Evolutionary conservation across 1,139 yeast genomes (phyloP).

Genomic region (Yamadazyma siamensis): DNA sequence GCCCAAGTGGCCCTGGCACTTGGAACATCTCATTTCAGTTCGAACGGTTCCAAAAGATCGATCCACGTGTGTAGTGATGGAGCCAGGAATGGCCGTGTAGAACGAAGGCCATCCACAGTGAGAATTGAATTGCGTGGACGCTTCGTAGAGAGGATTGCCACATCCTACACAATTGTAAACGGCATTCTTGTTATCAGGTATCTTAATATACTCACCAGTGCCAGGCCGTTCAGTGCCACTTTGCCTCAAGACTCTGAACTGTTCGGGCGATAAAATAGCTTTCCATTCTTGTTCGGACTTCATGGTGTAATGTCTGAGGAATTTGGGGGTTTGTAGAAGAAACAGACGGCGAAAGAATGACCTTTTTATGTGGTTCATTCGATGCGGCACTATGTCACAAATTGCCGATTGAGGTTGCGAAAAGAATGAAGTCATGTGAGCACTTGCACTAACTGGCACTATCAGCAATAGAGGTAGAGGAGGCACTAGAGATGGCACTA

Average conservation of each 20-base stretch:
- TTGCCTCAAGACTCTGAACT: conserved; percentile 73
- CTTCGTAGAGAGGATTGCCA: conserved; percentile 69
- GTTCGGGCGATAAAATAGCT: conserved; percentile 72
- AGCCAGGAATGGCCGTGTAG: conserved; percentile 81
- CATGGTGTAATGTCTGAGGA: no score
- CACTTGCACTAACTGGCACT: no score
- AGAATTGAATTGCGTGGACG: conserved; percentile 78
- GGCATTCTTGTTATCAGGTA: conserved; percentile 49
- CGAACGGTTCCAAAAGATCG: conserved; percentile 68
- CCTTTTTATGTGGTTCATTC: no score
- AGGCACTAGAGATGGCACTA: no score
- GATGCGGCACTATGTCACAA: no score
- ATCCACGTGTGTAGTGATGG: conserved; percentile 64
- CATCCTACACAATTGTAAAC: conserved; percentile 86
- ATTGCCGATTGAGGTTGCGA: no score
- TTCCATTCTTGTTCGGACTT: conserved; percentile 66
- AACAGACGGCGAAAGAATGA: no score
- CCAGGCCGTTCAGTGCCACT: conserved; percentile 84
- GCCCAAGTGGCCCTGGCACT: conserved; percentile 94
- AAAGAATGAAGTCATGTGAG: no score
- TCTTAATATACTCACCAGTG: conserved; percentile 64
- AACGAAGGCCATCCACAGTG: conserved; percentile 99
- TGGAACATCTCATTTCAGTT: conserved; percentile 81
- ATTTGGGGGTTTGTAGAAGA: no score
- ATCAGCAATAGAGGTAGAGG: no score